Conservation (phyloP, 1,139 yeast species). For the Suhomyces guaymorum region DNA sequence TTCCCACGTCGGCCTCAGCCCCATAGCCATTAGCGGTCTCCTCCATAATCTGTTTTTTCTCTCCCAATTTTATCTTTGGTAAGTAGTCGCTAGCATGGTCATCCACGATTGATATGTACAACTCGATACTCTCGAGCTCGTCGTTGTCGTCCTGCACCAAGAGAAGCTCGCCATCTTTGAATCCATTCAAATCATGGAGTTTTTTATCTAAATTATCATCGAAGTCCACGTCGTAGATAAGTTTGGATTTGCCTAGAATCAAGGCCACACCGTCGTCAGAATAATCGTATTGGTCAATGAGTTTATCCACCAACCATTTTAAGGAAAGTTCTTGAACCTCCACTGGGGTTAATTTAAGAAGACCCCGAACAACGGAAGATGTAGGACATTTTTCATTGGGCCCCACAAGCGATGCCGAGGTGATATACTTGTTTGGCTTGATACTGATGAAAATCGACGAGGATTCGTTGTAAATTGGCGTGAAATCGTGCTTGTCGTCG, state of each 20-base stretch:
- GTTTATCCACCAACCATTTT: constrained; percentile 43
- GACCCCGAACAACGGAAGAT: constrained; percentile 64
- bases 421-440: constrained; percentile 66
- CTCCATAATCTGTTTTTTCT: constrained; percentile 7
- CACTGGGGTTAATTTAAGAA: constrained; percentile 22
- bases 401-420: constrained; percentile 57
- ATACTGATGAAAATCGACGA: constrained; percentile 67
- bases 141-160: constrained; percentile 81
- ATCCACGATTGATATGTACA: constrained; percentile 47
- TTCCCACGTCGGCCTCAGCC: constrained; percentile 14
- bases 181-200: constrained; percentile 52
- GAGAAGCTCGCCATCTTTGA: constrained; percentile 59
- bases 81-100: constrained; percentile 14
- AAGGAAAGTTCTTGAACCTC: constrained; percentile 26
- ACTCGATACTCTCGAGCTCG: constrained; percentile 65
- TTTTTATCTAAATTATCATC: constrained; percentile 67
- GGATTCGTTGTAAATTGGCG: constrained; percentile 24
- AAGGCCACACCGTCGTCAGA: constrained; percentile 68
- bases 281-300: constrained; percentile 54
- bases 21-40: constrained; percentile 3
- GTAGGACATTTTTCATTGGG: constrained; percentile 74
- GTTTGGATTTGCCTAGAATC: constrained; percentile 56
- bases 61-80: constrained; percentile 24
- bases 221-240: constrained; percentile 84
- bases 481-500: constrained; percentile 21